Evolutionary conservation across 352 stramenopile genomes (phyloP).

Genomic region (Phytophthora meadii): DNA sequence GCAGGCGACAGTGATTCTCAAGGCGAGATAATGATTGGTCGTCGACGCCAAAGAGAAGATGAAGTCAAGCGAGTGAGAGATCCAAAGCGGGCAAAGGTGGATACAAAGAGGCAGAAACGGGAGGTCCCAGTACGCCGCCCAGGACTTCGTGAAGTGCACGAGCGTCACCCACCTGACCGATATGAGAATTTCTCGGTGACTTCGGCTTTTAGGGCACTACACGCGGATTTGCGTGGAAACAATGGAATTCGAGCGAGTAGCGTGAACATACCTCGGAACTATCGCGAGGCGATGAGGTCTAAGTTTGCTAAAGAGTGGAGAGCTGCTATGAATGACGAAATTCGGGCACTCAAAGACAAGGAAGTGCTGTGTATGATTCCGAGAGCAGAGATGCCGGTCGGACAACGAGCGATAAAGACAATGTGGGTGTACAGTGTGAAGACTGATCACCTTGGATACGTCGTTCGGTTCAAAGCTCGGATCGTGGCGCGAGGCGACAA

Average conservation of each 20-base stretch:
- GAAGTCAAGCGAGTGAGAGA: too few species aligned
- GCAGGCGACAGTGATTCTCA: too few species aligned
- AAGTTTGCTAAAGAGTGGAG: not conserved
- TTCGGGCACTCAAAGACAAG: not conserved
- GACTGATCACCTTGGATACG: too few species aligned
- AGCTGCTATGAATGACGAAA: not conserved
- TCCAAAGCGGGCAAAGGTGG: too few species aligned
- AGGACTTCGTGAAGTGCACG: not conserved
- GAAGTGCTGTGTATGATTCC: not conserved
- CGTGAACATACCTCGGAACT: not conserved
- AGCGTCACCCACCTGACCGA: not conserved
- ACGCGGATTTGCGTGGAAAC: not conserved
- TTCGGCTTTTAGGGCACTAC: constrained; percentile 3
- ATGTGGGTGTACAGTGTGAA: constrained; percentile 26
- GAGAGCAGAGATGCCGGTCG: not conserved
- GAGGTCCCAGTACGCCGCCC: not conserved
- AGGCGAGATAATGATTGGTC: too few species aligned
- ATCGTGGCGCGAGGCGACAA: constrained; percentile 19
- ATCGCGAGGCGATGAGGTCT: not conserved
- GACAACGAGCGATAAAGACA: not conserved
- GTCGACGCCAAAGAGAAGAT: too few species aligned
- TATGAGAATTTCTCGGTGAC: constrained; percentile 3
- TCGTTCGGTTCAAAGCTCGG: constrained; percentile 8
- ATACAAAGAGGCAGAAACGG: too few species aligned
- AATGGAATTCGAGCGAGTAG: not conserved